Conservation (phyloP, 768 basidiomycete species). For the Daedalea quercina region DNA sequence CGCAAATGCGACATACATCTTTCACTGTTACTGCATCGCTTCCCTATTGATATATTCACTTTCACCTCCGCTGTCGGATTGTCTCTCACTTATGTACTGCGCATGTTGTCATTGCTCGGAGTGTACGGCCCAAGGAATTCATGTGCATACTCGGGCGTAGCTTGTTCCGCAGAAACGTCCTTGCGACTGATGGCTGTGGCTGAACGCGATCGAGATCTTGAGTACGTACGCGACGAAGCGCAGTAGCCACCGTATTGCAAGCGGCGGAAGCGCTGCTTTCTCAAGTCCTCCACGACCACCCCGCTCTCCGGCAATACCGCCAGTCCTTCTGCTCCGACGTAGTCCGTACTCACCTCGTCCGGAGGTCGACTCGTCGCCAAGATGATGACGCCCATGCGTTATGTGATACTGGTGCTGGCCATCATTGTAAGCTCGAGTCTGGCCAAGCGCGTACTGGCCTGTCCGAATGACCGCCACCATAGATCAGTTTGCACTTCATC, state of each 20-base stretch:
- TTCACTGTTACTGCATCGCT: slow-evolving; percentile 1
- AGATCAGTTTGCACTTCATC: slow-evolving; percentile 54
- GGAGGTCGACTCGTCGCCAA: slow-evolving; percentile 11
- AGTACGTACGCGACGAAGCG: too few relatives aligned
- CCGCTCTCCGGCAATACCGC: not conserved
- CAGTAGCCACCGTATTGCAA: not conserved
- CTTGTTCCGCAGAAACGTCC: too few relatives aligned
- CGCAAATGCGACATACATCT: not conserved
- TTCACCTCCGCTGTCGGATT: slow-evolving; percentile 7
- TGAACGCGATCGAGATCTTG: not conserved
- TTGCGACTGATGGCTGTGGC: not conserved
- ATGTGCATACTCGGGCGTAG: slow-evolving; percentile 12
- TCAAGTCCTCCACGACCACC: not conserved
- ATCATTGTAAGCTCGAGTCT: slow-evolving; percentile 21
- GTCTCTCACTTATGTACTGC: slow-evolving; percentile 5
- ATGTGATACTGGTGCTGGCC: slow-evolving; percentile 37
- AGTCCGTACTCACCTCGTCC: not conserved
- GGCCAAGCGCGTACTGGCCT: not conserved
- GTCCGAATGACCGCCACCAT: not conserved
- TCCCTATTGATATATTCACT: slow-evolving; percentile 4
- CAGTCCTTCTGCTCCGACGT: not conserved
- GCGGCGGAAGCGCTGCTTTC: not conserved
- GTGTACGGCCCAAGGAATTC: slow-evolving; percentile 6
- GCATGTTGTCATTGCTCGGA: slow-evolving; percentile 9
- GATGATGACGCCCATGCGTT: slow-evolving; percentile 59